Evolutionary conservation across 441 rosid species (phyloP).

Genomic region (Kokia cookei): DNA sequence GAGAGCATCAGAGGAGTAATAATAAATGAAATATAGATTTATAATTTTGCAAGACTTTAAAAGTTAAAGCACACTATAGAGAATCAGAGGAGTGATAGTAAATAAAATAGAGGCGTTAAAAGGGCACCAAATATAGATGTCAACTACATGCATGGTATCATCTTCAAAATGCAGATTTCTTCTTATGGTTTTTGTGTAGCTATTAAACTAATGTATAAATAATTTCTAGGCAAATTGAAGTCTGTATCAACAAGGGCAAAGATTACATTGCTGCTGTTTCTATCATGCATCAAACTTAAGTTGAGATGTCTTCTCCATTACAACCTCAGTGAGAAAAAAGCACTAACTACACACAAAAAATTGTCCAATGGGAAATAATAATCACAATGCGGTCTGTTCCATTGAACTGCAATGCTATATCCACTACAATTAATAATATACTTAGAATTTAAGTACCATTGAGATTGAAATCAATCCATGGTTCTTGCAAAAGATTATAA

Average conservation of each 20-base stretch:
- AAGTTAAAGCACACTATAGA: not conserved
- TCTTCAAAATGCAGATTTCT: not conserved
- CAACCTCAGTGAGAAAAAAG: not conserved
- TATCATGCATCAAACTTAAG: not conserved
- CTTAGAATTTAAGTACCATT: not conserved
- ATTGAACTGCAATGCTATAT: not conserved
- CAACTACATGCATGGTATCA: not conserved
- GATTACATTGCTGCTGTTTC: not conserved
- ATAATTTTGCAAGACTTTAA: not conserved
- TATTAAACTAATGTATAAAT: not conserved
- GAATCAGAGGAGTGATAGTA: not conserved
- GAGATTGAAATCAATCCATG: not conserved
- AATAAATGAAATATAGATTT: not conserved
- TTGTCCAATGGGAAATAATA: not conserved
- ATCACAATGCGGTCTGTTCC: not conserved
- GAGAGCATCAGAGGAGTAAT: not conserved
- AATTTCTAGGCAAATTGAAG: not conserved
- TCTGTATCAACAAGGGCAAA: not conserved
- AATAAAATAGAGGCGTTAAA: not conserved
- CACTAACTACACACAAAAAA: not conserved
- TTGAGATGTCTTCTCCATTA: not conserved
- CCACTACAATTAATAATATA: not conserved
- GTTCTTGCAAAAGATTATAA: not conserved
- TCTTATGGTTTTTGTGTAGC: not conserved
- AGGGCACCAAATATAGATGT: not conserved